Conservation (phyloP, 2,329 filamentous ascomycete genomes). For the Clarireedia monteithiana region DNA sequence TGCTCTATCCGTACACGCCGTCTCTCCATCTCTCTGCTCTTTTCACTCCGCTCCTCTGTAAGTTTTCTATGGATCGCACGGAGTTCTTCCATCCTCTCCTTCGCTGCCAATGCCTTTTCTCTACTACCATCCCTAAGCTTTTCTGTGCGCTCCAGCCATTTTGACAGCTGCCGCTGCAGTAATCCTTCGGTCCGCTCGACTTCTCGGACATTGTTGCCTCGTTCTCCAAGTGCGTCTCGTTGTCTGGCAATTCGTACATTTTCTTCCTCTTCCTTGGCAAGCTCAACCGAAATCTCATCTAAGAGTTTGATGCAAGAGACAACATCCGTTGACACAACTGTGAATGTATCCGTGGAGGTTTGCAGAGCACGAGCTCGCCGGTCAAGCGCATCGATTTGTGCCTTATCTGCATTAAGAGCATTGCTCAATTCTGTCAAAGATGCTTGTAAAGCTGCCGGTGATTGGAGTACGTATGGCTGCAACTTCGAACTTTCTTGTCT, state of each 20-base stretch:
- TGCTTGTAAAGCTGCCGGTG: constrained; percentile 73
- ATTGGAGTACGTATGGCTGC: constrained; percentile 85
- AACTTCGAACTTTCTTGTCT: constrained; percentile 85
- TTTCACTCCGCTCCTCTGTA: constrained; percentile 77
- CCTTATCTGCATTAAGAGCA: constrained; percentile 68
- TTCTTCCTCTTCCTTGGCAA: constrained; percentile 88
- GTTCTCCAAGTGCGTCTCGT: constrained; percentile 77
- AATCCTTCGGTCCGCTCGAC: constrained; percentile 83
- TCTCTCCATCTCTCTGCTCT: constrained; percentile 86
- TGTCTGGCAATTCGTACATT: constrained; percentile 72
- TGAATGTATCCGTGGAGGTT: constrained; percentile 85
- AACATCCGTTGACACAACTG: constrained; percentile 76
- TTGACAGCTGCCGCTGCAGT: constrained; percentile 73
- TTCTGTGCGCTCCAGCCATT: constrained; percentile 82
- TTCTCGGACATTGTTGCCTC: constrained; percentile 82
- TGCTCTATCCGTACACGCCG: constrained; percentile 91
- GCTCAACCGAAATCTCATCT: constrained; percentile 76
- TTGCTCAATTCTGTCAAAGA: constrained; percentile 75
- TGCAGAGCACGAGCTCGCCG: constrained; percentile 82
- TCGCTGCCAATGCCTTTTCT: constrained; percentile 72
- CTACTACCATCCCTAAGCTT: constrained; percentile 73
- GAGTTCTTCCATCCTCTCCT: constrained; percentile 85
- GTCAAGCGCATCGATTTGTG: constrained; percentile 81
- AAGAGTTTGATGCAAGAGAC: constrained; percentile 81
- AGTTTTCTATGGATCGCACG: constrained; percentile 71